Evolutionary conservation across 768 basidiomycete genomes (phyloP).

Genomic region (Cyclocybe aegerita): DNA sequence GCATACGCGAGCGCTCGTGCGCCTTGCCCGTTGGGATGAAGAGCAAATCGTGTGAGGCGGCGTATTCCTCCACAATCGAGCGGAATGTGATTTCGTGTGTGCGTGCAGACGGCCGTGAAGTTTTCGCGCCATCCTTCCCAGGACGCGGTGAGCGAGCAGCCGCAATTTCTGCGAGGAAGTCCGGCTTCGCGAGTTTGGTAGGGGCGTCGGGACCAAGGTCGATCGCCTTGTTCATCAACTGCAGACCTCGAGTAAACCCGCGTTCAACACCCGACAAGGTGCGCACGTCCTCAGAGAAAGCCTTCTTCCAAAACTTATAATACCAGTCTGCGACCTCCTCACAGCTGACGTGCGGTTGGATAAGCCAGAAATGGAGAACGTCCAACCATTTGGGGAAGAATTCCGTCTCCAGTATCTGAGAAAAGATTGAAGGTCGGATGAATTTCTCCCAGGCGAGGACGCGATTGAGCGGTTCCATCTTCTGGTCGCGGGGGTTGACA

Average conservation of each 20-base stretch:
- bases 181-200: conserved; percentile 64
- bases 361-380: conserved; percentile 87
- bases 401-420: conserved; percentile 83
- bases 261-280: conserved; percentile 62
- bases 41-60: conserved; percentile 80
- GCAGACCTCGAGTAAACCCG: conserved; percentile 86
- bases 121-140: conserved; percentile 31
- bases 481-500: conserved; percentile 88
- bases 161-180: conserved; percentile 50
- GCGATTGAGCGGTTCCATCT: conserved; percentile 76
- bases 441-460: conserved; percentile 78
- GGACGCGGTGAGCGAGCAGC: conserved; percentile 27
- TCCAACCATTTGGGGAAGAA: conserved; percentile 99
- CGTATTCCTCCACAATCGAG: conserved; percentile 89
- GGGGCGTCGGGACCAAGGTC: conserved; percentile 81
- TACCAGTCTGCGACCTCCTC: conserved; percentile 96
- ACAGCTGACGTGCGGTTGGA: conserved; percentile 84
- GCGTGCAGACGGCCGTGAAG: conserved; percentile 44
- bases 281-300: conserved; percentile 73
- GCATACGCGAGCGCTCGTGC: conserved; percentile 86
- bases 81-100: conserved; percentile 89
- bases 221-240: conserved; percentile 94
- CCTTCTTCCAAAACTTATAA: conserved; percentile 73
- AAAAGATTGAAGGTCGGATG: conserved; percentile 74
- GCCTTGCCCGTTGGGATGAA: conserved; percentile 87